A percentile compares a stretch with the other conserved stretches of the same genome.
These are phyloP conservation scores for Coemansia sp. DNA, from an alignment of 192 early-diverging fungal species.

Conservation along the genomic window DNA sequence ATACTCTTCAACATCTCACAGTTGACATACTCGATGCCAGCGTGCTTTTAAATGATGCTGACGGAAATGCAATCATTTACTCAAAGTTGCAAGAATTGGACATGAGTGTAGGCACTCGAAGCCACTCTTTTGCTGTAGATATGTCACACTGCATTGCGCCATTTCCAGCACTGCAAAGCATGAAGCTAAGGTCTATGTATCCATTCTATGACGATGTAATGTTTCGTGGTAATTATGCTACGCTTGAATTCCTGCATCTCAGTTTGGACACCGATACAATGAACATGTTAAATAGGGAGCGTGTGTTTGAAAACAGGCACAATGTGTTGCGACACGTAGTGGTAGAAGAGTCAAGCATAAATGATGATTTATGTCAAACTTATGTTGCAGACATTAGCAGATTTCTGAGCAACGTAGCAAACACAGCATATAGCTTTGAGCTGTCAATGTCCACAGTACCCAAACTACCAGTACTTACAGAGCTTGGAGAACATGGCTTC, in stretches of 20 bases:
- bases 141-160: neutral
- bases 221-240: conserved; percentile 1
- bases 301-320: neutral
- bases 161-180: neutral
- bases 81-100: neutral
- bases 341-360: neutral
- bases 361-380: neutral
- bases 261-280: neutral
- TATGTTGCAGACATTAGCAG: too few relatives aligned
- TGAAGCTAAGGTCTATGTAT: neutral
- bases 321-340: neutral
- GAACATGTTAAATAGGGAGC: neutral
- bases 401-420: too few relatives aligned
- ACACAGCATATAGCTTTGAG: neutral
- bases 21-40: neutral
- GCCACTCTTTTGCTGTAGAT: neutral
- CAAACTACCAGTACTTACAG: neutral
- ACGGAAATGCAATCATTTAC: neutral
- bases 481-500: neutral
- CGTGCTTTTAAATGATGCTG: neutral
- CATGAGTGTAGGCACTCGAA: too few relatives aligned
- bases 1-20: neutral
- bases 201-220: conserved; percentile 1
- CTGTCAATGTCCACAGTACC: neutral
- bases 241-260: neutral